A percentile compares a stretch with the other conserved stretches of the same genome.
These are phyloP conservation scores for Kurtzmaniella fragi DNA, from an alignment of 805 yeast species.

Conservation along the genomic window DNA sequence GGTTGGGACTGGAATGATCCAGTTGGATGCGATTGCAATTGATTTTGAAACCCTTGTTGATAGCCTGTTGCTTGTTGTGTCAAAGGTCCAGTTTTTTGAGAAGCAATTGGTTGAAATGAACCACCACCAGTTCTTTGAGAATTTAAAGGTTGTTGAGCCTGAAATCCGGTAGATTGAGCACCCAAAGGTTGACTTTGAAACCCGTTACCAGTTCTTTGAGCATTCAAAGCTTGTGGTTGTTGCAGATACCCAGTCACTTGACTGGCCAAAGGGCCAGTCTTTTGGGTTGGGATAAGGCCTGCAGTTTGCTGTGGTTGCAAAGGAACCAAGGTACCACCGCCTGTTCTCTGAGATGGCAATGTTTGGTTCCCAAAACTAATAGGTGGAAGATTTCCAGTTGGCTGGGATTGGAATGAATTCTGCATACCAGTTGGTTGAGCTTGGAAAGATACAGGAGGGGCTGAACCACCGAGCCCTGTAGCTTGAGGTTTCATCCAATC, in stretches of 20 bases:
- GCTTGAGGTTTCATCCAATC: conserved; percentile 31
- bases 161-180: conserved; percentile 9
- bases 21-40: conserved; percentile 15
- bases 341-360: conserved; percentile 38
- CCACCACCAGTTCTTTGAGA: conserved; percentile 3
- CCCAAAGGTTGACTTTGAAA: conserved; percentile 10
- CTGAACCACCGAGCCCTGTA: conserved; percentile 18
- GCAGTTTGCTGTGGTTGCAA: conserved; percentile 70
- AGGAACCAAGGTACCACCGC: conserved; percentile 40
- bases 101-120: conserved; percentile 13
- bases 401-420: conserved; percentile 19
- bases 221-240: conserved; percentile 14
- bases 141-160: conserved; percentile 6
- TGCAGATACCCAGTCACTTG: conserved; percentile 14
- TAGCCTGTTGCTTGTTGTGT: conserved; percentile 36
- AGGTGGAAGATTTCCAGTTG: conserved; percentile 12
- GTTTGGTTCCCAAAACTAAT: conserved; percentile 11
- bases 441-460: conserved; percentile 27
- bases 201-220: conserved; percentile 27
- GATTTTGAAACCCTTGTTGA: conserved; percentile 23
- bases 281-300: conserved; percentile 47
- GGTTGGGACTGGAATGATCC: conserved; percentile 22
- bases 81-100: conserved; percentile 9
- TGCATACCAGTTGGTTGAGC: conserved; percentile 34
- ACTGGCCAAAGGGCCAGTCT: conserved; percentile 28